Base-by-base conservation (phyloP, 2,329 filamentous ascomycete genomes). In the Colletotrichum australisinense region DNA sequence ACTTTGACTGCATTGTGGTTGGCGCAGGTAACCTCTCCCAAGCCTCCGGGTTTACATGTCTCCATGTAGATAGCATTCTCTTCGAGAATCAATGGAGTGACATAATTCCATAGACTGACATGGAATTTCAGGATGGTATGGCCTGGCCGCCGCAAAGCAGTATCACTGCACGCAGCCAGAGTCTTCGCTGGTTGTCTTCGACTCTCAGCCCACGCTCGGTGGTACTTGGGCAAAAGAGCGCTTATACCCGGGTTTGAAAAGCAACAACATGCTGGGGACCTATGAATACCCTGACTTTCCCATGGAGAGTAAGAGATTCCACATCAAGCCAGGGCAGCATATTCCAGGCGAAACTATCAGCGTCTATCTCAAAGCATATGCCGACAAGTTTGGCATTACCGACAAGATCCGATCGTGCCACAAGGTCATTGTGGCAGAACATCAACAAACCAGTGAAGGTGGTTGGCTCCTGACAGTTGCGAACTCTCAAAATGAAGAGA, bases 261-360 rank as follows among this genome's bases (percentile, higher is more conserved):
- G 89, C 65, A 95, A 96, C 81, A 95, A 95, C 78, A 87, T 94
- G 79, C 80, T 92, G 11, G 93, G 93, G 3, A 92, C 90, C 0
- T 94, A 92, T 75, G 92, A 95, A 79, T 95, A 89, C 77, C 90
- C 90, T 0, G 93, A 94, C 76, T 94, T 93, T 70, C 92, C 93
- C 19, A 92, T 95, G 90, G 85, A 87, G 72, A 81, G 83, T 7
- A 86, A 86, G n/a, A 85, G 82, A 0, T 91, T 88, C 76, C 83
- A 83, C 0, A 81, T 89, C 22, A 78, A 84, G 49, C 78, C 81
- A 0, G 83, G 84, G 3, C 77, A 88, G 74, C 84, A 88, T 73
- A 86, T 89, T 7, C 83, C 88, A 0, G 88, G 86, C 1, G 69
- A 78, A 5, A 83, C 84, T 3, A 78, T 89, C 32, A 82, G 88